Base-by-base conservation (phyloP, 345 rosid genomes). In the Trapa incisa region DNA sequence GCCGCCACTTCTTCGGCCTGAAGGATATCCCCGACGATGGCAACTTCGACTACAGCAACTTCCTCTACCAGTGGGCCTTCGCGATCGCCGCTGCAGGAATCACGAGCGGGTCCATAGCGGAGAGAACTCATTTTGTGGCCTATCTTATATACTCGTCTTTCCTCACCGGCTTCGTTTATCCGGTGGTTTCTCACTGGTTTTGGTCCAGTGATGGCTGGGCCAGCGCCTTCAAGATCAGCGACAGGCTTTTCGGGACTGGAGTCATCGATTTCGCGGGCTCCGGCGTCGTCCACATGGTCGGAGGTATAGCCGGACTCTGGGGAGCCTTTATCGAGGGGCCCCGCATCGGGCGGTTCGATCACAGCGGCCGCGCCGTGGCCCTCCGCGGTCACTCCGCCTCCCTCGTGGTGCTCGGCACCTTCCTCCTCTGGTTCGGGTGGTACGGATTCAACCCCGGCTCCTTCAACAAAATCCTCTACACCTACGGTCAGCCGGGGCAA, bases 51-150 rank as follows among this genome's bases (percentile, higher is more conserved):
- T 92, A 87, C 75, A 80, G 89, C 13, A 76, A 82, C 75, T 92
- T 92, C 73, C 96, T 92, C 32, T 92, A 87, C 65, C 97, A 91
- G 73, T 91, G 97, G 96, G 96, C 96, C 48, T 91, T 91, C 65
- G 96, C 97, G 12, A 92, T 92, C 29, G 96, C 98, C 5, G 98
- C 96, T 1, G 96, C 98, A 54, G 60, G 97, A 10, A 89, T 92
- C 47, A 92, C 98, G 6, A 89, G 96, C 61, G 98, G 98, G 15
- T 92, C 98, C 1, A 91, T 91, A 33, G 97, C 97, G 0, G 97
- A 91, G 75, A 78, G 97, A 47, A 91, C 97, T 63, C 97, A 89
- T 77, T 89, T 91, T 54, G 92, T 87, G 1, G 88, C 97, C 61
- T 91, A 89, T 64, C 68, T 92, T 68, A 87, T 89, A 0, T 92